These are phyloP conservation scores for Fistulifera pelliculosa DNA, from an alignment of 108 stramenopile species.

Conservation along the genomic window DNA sequence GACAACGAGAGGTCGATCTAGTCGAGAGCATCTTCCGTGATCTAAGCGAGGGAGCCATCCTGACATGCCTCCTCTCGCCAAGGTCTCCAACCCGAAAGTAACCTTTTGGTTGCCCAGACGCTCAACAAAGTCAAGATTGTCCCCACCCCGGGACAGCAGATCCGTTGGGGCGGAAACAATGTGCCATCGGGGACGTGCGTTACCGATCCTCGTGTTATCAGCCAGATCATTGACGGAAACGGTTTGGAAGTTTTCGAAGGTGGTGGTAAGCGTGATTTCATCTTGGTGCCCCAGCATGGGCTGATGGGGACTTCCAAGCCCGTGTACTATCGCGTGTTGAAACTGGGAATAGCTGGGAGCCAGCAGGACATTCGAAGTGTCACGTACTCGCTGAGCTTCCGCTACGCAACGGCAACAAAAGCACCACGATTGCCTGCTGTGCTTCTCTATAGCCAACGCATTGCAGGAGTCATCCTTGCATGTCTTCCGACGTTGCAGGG, in stretches of 20 bases:
- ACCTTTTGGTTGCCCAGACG: no score
- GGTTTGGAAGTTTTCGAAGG: neutral
- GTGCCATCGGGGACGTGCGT: conserved; percentile 5
- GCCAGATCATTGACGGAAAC: neutral
- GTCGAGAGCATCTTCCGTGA: no score
- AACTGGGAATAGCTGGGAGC: neutral
- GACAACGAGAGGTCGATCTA: no score
- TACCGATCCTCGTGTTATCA: conserved; percentile 3
- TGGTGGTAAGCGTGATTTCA: conserved; percentile 2
- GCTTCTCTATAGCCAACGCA: neutral
- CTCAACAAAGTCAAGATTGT: no score
- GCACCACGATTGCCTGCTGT: neutral
- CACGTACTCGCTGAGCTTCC: conserved; percentile 6
- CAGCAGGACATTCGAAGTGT: neutral
- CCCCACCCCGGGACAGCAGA: no score
- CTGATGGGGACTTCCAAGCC: conserved; percentile 9
- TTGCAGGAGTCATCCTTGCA: neutral
- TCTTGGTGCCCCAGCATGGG: conserved; percentile 1
- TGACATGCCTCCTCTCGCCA: no score
- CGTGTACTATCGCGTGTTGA: conserved; percentile 1
- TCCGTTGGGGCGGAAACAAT: neutral
- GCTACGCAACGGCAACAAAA: conserved; percentile 8
- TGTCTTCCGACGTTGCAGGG: neutral
- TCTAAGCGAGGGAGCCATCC: no score
- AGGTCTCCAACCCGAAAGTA: no score